Percentiles rank a stretch among this genome's conserved stretches.
Conservation (phyloP, 371 early-diverging fungal genomes). For the Mucor circinelloides region DNA sequence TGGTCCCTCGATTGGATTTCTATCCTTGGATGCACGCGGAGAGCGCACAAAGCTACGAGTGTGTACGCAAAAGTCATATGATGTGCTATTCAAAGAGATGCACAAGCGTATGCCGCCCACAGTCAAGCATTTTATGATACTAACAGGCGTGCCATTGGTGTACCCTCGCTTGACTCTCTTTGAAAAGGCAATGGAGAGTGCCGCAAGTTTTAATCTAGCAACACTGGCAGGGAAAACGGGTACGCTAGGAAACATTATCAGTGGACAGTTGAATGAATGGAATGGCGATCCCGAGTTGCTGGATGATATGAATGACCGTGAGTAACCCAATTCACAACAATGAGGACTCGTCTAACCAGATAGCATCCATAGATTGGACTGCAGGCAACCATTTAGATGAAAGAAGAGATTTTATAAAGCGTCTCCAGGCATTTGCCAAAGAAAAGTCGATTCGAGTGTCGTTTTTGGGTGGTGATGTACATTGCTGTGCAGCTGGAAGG, state of each 20-base stretch:
- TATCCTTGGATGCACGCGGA: conserved; percentile 80
- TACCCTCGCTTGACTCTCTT: conserved; percentile 76
- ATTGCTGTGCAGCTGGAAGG: conserved; percentile 77
- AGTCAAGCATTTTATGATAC: conserved; percentile 69
- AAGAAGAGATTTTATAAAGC: conserved; percentile 63
- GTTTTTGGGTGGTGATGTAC: conserved; percentile 82
- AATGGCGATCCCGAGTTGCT: conserved; percentile 84
- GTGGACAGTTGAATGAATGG: conserved; percentile 55
- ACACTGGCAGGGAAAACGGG: conserved; percentile 43
- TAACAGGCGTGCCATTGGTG: conserved; percentile 74
- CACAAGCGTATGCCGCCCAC: conserved; percentile 40
- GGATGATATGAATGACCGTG: conserved; percentile 81
- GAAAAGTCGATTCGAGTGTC: conserved; percentile 72
- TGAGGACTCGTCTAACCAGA: not conserved
- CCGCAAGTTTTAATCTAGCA: conserved; percentile 38
- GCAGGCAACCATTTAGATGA: conserved; percentile 73
- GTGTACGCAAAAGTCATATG: conserved; percentile 65
- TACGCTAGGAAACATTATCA: conserved; percentile 39
- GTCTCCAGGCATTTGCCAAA: conserved; percentile 69
- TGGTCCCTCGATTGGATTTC: conserved; percentile 69
- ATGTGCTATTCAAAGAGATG: conserved; percentile 60
- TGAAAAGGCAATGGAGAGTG: conserved; percentile 61
- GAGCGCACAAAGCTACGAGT: conserved; percentile 72
- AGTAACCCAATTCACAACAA: conserved; percentile 10
- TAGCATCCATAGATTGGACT: conserved; percentile 57